Percentiles rank a stretch among this genome's conserved stretches.
Evolutionary conservation across 139 green algal species (phyloP).

Genomic region (Chlorokybus atmophyticus): DNA sequence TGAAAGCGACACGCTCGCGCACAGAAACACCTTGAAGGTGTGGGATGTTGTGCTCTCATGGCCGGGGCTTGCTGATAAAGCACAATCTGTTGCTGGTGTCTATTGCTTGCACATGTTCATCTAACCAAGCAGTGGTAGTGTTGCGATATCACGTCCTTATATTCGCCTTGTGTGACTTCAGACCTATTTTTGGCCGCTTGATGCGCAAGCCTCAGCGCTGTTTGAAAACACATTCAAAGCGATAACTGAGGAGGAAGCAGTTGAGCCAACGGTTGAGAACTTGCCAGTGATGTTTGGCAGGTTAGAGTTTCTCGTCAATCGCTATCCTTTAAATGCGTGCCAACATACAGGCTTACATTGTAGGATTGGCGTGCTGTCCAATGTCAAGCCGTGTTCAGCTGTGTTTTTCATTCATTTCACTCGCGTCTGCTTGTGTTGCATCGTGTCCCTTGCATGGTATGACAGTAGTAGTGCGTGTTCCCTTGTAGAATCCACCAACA

Average conservation of each 20-base stretch:
- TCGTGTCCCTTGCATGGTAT: background rate
- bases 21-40: background rate
- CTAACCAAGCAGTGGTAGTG: background rate
- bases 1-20: background rate
- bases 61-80: background rate
- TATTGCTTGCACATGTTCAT: background rate
- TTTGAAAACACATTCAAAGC: background rate
- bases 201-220: background rate
- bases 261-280: background rate
- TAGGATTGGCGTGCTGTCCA: background rate
- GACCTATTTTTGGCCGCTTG: background rate
- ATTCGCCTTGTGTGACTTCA: background rate
- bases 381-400: too few species aligned
- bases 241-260: background rate
- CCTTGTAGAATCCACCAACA: too few species aligned
- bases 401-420: too few species aligned
- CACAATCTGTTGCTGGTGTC: background rate
- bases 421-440: too few species aligned
- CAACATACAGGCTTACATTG: background rate
- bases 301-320: background rate
- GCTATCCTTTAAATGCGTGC: background rate
- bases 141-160: background rate
- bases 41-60: background rate
- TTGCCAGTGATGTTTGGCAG: constrained; percentile 25
- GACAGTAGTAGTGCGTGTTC: background rate